Evolutionary conservation across 164 flowering plant genomes (phyloP), one percentile per base, ranked within the genome.

Genomic region (Piper longum): DNA sequence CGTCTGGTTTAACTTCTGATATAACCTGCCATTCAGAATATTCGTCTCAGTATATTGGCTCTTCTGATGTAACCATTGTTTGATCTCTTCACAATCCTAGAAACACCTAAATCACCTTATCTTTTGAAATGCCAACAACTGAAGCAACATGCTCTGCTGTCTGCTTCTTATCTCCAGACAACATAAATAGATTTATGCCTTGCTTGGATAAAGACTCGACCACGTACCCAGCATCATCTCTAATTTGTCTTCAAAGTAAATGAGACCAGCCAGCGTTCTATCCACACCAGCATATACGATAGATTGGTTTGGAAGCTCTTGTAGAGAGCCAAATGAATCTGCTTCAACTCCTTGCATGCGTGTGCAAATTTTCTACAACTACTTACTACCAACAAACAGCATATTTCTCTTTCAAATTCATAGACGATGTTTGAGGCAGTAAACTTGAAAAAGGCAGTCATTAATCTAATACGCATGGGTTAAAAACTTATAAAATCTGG

Each of bases 81-180:
- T 48, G 14, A 48, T 48, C 8, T 14, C 12, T 5, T 48, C 52
- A 48, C 9, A 48, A 3, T 26, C 36, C 36, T 9, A 48, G 12
- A 48, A 48, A 48, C 52, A 48, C 52, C 3, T 48, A 45, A 52
- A 8, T 69, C 72, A 87, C 99, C 83, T 79, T 85, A 7, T 87
- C 90, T 73, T 76, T 85, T 56, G 84, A 84, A 66, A 95, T 91
- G 11, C 96, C 97, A 69, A 91, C 89, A 61, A 77, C 69, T 44
- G 99, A 88, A 63, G 96, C 99, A 62, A 95, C 97, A 78, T 95
- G 80, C 67, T 88, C 93, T n/a, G 99, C 99, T 57, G 88, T 62
- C 72, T 69, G 81, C 66, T 66, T 81, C 76, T 83, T 89, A 77
- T 95, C 97, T 60, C 99, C 99, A 64, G 99, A 91, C 12, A 95